Percentiles rank a stretch among this genome's conserved stretches.
Evolutionary conservation across 257 asterid species (phyloP).

Genomic region (Rubia yunnanensis): DNA sequence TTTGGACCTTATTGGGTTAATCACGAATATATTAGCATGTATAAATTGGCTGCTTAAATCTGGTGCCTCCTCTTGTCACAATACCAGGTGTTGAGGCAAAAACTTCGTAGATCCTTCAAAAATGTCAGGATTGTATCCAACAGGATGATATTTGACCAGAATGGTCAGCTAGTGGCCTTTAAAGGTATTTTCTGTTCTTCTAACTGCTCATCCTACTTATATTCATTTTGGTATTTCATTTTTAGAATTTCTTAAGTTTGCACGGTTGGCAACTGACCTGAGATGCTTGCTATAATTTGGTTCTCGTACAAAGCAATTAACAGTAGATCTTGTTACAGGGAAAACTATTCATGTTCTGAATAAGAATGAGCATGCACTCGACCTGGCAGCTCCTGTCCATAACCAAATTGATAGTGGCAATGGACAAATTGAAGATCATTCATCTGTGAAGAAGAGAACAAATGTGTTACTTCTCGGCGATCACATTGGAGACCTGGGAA

Average conservation of each 20-base stretch:
- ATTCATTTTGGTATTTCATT: neutral
- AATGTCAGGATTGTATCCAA: constrained; percentile 81
- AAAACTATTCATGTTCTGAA: constrained; percentile 88
- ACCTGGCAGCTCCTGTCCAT: constrained; percentile 82
- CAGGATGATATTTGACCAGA: constrained; percentile 74
- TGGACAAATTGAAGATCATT: constrained; percentile 38
- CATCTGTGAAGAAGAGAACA: constrained; percentile 59
- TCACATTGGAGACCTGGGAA: constrained; percentile 91
- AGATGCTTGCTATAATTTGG: neutral
- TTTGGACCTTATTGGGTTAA: constrained; percentile 11
- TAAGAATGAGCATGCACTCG: constrained; percentile 93
- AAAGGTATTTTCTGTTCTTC: constrained; percentile 36
- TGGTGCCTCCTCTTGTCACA: constrained; percentile 16
- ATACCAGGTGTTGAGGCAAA: constrained; percentile 77
- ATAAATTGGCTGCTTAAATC: constrained; percentile 17
- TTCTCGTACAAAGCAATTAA: neutral
- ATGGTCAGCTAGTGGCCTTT: constrained; percentile 59
- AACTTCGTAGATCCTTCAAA: constrained; percentile 72
- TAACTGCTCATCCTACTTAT: neutral
- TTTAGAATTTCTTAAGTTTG: too few species aligned
- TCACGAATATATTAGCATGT: neutral
- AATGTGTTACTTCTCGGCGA: constrained; percentile 92
- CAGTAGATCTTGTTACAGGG: constrained; percentile 34
- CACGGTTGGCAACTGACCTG: neutral
- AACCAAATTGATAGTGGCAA: constrained; percentile 36